Base-by-base conservation (phyloP, 1,139 yeast species). In the Petasospora rhodanensis region DNA sequence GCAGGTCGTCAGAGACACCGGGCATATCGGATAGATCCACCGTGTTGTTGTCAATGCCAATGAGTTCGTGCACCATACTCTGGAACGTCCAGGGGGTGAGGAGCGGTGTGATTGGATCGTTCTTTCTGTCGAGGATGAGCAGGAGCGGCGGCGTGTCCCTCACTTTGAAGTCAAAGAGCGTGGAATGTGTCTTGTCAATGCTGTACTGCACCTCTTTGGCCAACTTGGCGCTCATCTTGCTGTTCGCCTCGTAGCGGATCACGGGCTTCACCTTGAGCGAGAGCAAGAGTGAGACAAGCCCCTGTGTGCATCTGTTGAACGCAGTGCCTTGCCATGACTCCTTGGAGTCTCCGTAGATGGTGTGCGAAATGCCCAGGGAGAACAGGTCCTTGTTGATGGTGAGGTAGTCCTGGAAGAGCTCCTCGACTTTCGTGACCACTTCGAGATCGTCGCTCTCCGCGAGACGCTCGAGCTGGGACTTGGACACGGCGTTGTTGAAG, bases 11-110 rank as follows among this genome's bases (percentile, higher is more conserved):
- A 28, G 59, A 56, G 15, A 59, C 47, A 6, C 53, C 58, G 8
- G 63, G 59, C 8, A 56, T 46, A 5, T 38, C 50, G 48, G 79
- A 62, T 34, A 89, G 58, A 43, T 77, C 79, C 3, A 86, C 95
- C 5, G 91, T 72, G 49, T 91, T 91, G 53, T 86, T 81, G 14
- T 68, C 64, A 38, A 91, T 83, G 2, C 91, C 95, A 24, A 91
- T 65, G 22, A 86, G 70, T 54, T 93, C 97, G 56, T 91, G 95
- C 13, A 91, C 85, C 98, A 93, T 91, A 2, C 96, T 85, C 54
- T 91, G 97, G 58, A 87, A 91, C 1, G 98, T 89, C 99, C 99
- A 91, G 2, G 97, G 98, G 24, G 81, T 75, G 29, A 91, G 61
- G 28, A 91, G 64, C 2, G 99, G 97, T 0, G 99, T 91, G 19